Conservation (phyloP, 2,329 filamentous ascomycete genomes). For the Dichotomopilus funicola region DNA sequence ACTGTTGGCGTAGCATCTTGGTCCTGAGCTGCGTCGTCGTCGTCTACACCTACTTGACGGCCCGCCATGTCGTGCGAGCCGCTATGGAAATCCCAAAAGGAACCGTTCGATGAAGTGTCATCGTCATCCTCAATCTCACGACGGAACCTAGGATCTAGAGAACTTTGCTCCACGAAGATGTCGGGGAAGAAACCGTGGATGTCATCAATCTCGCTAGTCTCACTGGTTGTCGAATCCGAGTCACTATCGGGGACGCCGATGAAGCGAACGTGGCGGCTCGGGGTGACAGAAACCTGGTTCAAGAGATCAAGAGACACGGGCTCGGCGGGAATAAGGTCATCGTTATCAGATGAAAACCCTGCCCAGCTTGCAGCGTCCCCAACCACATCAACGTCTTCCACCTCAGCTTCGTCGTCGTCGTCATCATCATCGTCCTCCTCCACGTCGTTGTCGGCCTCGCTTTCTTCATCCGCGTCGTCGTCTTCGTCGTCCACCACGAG, state of each 20-base stretch:
- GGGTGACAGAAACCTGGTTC: slow-evolving; percentile 23
- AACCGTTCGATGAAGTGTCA: slow-evolving; percentile 50
- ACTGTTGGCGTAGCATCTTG: slow-evolving; percentile 39
- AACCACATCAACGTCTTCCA: slow-evolving; percentile 45
- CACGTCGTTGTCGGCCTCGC: slow-evolving; percentile 29
- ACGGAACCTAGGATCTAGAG: slow-evolving; percentile 65
- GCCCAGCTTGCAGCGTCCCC: slow-evolving; percentile 41
- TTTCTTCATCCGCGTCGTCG: slow-evolving; percentile 10
- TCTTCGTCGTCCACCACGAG: slow-evolving; percentile 34
- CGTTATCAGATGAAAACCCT: slow-evolving; percentile 37
- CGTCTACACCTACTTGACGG: slow-evolving; percentile 29
- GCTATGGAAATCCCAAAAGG: slow-evolving; percentile 56
- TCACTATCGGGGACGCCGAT: slow-evolving; percentile 60
- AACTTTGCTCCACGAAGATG: slow-evolving; percentile 70
- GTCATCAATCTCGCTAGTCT: slow-evolving; percentile 53
- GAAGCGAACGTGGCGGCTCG: slow-evolving; percentile 69
- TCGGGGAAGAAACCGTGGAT: slow-evolving; percentile 64
- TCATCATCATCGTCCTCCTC: slow-evolving; percentile 32
- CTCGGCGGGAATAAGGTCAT: slow-evolving; percentile 32
- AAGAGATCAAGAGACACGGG: slow-evolving; percentile 21
- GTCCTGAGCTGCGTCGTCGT: slow-evolving; percentile 35
- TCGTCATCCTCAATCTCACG: slow-evolving; percentile 66
- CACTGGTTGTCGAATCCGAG: slow-evolving; percentile 55
- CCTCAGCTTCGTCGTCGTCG: slow-evolving; percentile 37
- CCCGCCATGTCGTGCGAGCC: slow-evolving; percentile 37